A percentile compares a stretch with the other conserved stretches of the same genome.
These are phyloP conservation scores for Telopea speciosissima DNA, from an alignment of 177 flowering plant genomes.

Conservation along the genomic window DNA sequence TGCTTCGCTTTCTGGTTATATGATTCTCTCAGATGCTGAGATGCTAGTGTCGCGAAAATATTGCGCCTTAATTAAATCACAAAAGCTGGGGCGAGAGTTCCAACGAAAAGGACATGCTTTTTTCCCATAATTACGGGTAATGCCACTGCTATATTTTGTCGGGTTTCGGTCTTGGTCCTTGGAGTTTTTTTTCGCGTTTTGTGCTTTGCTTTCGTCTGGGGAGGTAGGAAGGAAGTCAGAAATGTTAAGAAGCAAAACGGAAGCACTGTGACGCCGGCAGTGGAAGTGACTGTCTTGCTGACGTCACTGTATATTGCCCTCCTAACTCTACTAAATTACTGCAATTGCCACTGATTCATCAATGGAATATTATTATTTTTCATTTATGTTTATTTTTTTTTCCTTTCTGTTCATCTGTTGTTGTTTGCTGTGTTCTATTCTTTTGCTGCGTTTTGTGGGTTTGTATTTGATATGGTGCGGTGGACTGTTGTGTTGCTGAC, in stretches of 20 bases:
- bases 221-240: too few relatives aligned
- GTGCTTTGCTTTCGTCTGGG: too few relatives aligned
- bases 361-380: neutral
- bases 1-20: constrained; percentile 1
- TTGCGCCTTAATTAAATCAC: constrained; percentile 23
- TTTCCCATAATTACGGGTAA: neutral
- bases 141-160: constrained; percentile 19
- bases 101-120: neutral
- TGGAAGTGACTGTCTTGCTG: constrained; percentile 32
- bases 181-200: too few relatives aligned
- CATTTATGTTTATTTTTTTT: too few relatives aligned
- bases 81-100: neutral
- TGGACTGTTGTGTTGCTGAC: constrained; percentile 23
- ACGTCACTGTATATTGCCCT: constrained; percentile 27
- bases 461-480: constrained; percentile 5
- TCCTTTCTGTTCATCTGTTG: constrained; percentile 15
- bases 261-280: constrained; percentile 16
- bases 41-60: constrained; percentile 4
- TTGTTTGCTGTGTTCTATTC: constrained; percentile 8
- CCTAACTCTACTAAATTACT: constrained; percentile 13
- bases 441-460: constrained; percentile 12
- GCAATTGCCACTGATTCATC: neutral
- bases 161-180: constrained; percentile 11
- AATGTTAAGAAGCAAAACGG: too few relatives aligned
- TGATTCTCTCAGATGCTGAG: constrained; percentile 11